Conservation (phyloP, 75 land plant species). For the Sequoia sempervirens region DNA sequence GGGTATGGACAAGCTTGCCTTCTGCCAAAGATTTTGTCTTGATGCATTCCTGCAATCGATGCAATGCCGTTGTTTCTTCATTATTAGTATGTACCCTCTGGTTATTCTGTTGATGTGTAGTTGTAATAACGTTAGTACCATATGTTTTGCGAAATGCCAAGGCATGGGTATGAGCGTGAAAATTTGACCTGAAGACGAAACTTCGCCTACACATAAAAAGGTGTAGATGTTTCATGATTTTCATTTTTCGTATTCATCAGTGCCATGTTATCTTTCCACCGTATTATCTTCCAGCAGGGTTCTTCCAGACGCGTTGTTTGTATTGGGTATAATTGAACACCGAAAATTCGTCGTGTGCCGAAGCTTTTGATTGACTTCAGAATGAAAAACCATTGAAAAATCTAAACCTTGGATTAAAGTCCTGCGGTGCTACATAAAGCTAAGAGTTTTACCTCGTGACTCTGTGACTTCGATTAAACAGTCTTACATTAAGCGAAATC, state of each 20-base stretch:
- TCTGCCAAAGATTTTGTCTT: not conserved
- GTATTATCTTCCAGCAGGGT: not conserved
- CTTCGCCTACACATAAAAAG: not conserved
- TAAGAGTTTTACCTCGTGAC: no score
- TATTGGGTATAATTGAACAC: not conserved
- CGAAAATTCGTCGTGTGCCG: no score
- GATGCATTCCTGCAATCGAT: not conserved
- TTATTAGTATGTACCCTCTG: not conserved
- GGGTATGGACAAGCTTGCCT: slow-evolving; percentile 24
- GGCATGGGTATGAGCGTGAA: not conserved
- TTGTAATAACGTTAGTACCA: not conserved
- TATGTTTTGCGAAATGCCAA: not conserved
- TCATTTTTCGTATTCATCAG: not conserved
- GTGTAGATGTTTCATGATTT: not conserved
- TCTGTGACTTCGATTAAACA: no score
- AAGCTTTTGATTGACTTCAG: no score
- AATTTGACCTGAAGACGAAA: not conserved
- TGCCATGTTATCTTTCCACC: not conserved
- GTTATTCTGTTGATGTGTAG: not conserved
- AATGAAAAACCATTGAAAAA: no score
- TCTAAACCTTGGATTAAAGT: no score
- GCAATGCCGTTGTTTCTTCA: not conserved
- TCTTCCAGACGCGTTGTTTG: not conserved
- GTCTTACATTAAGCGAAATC: no score
- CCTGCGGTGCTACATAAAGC: no score